Conservation (phyloP, 257 asterid genomes). For the Fraxinus americana region DNA sequence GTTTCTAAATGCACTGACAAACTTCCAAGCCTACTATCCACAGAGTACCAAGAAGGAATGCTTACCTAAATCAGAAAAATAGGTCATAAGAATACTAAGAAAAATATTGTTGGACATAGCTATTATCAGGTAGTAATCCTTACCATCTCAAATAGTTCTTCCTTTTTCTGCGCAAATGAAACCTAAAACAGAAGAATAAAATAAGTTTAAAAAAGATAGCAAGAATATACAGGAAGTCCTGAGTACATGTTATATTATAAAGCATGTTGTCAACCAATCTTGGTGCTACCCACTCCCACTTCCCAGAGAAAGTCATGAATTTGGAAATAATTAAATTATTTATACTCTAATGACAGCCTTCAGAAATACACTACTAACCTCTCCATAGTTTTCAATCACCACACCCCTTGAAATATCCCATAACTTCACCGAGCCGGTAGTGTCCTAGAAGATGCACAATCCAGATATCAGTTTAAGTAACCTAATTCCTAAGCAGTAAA, state of each 20-base stretch:
- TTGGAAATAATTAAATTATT: no score
- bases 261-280: background rate
- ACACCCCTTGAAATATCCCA: constrained; percentile 97
- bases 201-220: constrained; percentile 17
- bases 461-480: constrained; percentile 16
- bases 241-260: no score
- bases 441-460: constrained; percentile 55
- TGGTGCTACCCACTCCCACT: background rate
- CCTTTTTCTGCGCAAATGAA: constrained; percentile 91
- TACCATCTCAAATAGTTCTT: constrained; percentile 98
- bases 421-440: constrained; percentile 79
- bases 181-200: constrained; percentile 46
- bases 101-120: constrained; percentile 1
- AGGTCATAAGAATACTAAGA: constrained; percentile 25
- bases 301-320: constrained; percentile 6
- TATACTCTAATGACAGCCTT: background rate
- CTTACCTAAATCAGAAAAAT: constrained; percentile 64
- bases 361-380: constrained; percentile 58
- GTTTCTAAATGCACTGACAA: constrained; percentile 85
- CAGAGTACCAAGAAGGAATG: constrained; percentile 93
- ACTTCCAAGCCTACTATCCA: constrained; percentile 89
- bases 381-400: constrained; percentile 84
- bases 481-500: constrained; percentile 12
- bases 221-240: background rate
- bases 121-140: constrained; percentile 19